Percentiles rank a stretch among this genome's conserved stretches.
These are phyloP conservation scores for Berberis thunbergii DNA, from an alignment of 164 flowering plant genomes.

Conservation along the genomic window DNA sequence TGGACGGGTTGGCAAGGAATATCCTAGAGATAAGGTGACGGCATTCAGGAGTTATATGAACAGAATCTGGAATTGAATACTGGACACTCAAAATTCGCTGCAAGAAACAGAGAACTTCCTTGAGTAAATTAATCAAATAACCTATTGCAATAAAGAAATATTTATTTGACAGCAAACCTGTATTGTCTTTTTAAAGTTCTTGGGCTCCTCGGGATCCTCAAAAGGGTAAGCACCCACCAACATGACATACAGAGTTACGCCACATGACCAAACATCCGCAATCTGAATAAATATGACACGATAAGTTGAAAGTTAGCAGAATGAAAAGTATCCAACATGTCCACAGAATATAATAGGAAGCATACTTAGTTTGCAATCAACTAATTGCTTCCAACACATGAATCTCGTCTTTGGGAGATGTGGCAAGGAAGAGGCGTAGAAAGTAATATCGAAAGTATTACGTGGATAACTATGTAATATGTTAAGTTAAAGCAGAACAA, in stretches of 20 bases:
- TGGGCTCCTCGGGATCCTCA: constrained; percentile 85
- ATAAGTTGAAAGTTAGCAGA: neutral
- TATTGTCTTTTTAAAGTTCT: constrained; percentile 74
- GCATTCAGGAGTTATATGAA: constrained; percentile 78
- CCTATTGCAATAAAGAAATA: neutral
- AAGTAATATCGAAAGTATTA: too few species aligned
- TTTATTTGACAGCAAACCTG: constrained; percentile 27
- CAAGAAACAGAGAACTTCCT: constrained; percentile 15
- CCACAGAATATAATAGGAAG: neutral
- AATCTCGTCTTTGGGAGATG: too few species aligned
- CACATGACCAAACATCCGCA: constrained; percentile 97
- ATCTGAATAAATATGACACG: constrained; percentile 31
- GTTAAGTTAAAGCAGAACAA: too few species aligned
- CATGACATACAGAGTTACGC: constrained; percentile 88
- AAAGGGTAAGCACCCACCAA: constrained; percentile 85
- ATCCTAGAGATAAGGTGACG: constrained; percentile 79
- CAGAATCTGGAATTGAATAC: constrained; percentile 78
- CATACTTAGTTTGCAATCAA: neutral
- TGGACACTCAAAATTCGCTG: constrained; percentile 80
- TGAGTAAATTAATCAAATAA: neutral
- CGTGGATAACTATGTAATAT: too few species aligned
- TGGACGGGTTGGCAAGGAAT: constrained; percentile 71
- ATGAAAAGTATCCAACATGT: neutral
- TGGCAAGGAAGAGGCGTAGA: too few species aligned
- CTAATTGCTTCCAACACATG: too few species aligned